These are phyloP conservation scores for Yamadazyma kanchanaburiensis DNA, from an alignment of 1,139 yeast genomes.

Conservation along the genomic window DNA sequence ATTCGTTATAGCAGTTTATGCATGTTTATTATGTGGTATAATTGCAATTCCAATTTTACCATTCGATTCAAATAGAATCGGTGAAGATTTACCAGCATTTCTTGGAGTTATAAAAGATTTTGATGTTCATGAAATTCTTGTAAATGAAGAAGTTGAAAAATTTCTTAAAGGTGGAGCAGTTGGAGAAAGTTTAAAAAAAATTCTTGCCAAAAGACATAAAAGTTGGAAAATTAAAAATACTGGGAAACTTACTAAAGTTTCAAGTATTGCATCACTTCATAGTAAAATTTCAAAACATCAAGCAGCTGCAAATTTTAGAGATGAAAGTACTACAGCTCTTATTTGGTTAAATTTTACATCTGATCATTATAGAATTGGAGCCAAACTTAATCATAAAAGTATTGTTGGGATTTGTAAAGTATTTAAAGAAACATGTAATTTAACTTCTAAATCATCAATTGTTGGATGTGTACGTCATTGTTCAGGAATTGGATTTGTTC, in stretches of 20 bases:
- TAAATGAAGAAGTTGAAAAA: slow-evolving; percentile 74
- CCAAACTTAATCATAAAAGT: slow-evolving; percentile 59
- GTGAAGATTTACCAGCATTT: slow-evolving; percentile 74
- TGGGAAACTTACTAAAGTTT: slow-evolving; percentile 58
- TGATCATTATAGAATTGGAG: slow-evolving; percentile 69
- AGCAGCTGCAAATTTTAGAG: slow-evolving; percentile 40
- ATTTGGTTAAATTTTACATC: slow-evolving; percentile 70
- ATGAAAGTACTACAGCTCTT: slow-evolving; percentile 46
- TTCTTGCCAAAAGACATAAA: slow-evolving; percentile 35
- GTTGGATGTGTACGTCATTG: slow-evolving; percentile 87
- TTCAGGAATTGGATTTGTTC: slow-evolving; percentile 83
- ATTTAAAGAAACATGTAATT: slow-evolving; percentile 86
- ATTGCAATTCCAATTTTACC: slow-evolving; percentile 81
- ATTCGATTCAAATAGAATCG: slow-evolving; percentile 62
- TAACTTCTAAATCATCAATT: slow-evolving; percentile 68
- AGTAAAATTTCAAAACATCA: slow-evolving; percentile 45
- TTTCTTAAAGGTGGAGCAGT: slow-evolving; percentile 69
- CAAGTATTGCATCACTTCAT: slow-evolving; percentile 43
- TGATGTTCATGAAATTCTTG: slow-evolving; percentile 67
- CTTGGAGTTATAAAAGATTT: slow-evolving; percentile 66
- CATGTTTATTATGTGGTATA: slow-evolving; percentile 81
- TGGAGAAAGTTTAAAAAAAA: slow-evolving; percentile 58
- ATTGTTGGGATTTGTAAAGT: slow-evolving; percentile 81
- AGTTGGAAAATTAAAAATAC: slow-evolving; percentile 67
- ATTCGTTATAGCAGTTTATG: slow-evolving; percentile 76